Base-by-base conservation (phyloP, 2,329 filamentous ascomycete species). In the Aspergillus unguis region DNA sequence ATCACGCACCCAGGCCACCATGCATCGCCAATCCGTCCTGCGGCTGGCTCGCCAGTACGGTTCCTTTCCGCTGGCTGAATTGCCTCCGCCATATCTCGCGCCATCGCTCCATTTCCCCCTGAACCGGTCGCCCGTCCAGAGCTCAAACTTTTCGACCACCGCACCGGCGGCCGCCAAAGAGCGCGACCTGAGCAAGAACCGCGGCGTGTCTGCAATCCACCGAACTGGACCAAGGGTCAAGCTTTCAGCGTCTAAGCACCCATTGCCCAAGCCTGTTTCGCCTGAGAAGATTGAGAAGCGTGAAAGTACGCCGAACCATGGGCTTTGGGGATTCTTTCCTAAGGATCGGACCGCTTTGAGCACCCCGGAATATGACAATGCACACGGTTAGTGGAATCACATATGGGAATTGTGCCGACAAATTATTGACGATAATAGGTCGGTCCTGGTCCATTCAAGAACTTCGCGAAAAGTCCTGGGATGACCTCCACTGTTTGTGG, bases 271-370 rank as follows among this genome's bases (percentile, higher is more conserved):
- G 65, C 92, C 94, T 5, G 82, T 84, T 5, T 71, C 86, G 51
- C 75, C 76, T 1, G 79, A 79, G 55, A 79, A 83, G 4, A 58
- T 72, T 23, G 65, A 71, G 52, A 60, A 64, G 41, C 70, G 68
- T n/a, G 44, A 81, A 57, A 80, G 78, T 32, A 86, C 90, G 67
- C 79, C 84, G 28, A 75, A 92, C 59, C 94, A 99, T 73, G 92
- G 91, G 29, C 85, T 99, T 8, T 97, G 89, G 87, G 86, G 83
- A 1, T 99, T 99, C 75, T 97, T 99, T 74, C 84, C 86, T 64
- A 79, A 80, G 57, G 80, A 85, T 58, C 82, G 83, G 58, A 82
- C 84, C 65, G 74, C 85, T n/a, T 71, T 96, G 64, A 80, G 81
- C 62, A 85, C 85, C 6, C 91, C 92, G 4, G 80, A 84, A 33